A percentile compares a stretch with the other conserved stretches of the same genome.
Evolutionary conservation across 352 stramenopile species (phyloP).

Genomic region (Globisporangium heterothallicum): DNA sequence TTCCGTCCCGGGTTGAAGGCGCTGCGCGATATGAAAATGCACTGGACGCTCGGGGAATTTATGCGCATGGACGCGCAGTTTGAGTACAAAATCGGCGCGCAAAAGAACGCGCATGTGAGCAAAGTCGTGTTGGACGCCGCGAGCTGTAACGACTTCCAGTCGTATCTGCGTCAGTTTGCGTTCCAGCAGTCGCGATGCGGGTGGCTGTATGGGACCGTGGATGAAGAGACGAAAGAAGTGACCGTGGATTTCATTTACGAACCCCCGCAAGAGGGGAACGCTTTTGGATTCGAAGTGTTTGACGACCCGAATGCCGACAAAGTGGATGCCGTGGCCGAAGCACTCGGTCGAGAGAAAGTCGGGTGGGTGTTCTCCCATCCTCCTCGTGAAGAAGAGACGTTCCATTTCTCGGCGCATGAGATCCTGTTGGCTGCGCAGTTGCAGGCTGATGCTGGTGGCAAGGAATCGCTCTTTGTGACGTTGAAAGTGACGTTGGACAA

Average conservation of each 20-base stretch:
- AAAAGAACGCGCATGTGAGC: conserved; percentile 82
- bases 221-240: conserved; percentile 81
- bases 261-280: conserved; percentile 88
- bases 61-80: conserved; percentile 96
- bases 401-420: conserved; percentile 89
- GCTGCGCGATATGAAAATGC: conserved; percentile 98
- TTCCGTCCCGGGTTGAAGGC: conserved; percentile 95
- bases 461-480: conserved; percentile 94
- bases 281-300: conserved; percentile 88
- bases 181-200: conserved; percentile 93
- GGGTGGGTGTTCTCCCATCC: conserved; percentile 98
- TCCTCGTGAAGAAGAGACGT: conserved; percentile 91
- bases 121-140: conserved; percentile 86
- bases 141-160: conserved; percentile 91
- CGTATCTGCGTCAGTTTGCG: conserved; percentile 82
- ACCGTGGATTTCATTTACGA: conserved; percentile 96
- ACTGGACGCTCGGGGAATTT: conserved; percentile 97
- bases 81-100: conserved; percentile 95
- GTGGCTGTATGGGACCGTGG: conserved; percentile 93
- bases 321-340: conserved; percentile 77
- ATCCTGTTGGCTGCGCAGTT: conserved; percentile 93
- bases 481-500: conserved; percentile 93
- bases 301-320: conserved; percentile 88
- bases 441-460: conserved; percentile 92
- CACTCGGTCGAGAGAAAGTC: conserved; percentile 90